Evolutionary conservation across 2,329 filamentous ascomycete species (phyloP), one percentile per base, ranked within the genome.

Genomic region (Xylariaceae sp.): DNA sequence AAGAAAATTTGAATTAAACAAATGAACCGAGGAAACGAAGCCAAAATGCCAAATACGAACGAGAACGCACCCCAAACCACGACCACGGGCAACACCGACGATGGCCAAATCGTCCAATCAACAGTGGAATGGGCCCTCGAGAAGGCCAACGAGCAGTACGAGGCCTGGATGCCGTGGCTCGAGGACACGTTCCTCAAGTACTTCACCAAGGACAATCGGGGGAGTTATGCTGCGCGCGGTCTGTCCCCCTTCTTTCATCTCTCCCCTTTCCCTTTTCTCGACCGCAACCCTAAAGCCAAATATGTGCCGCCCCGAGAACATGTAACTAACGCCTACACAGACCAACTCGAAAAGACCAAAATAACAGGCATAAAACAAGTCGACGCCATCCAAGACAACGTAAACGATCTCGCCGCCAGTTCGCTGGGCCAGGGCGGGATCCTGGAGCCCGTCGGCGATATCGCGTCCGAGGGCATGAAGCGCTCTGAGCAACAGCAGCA

Each of bases 121-220:
- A 59, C 49, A 6, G 30, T 63, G 41, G 83, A 87, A 67, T 86
- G 81, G 80, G 73, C 80, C 61, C 83, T 80, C 71, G 73, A 85
- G 58, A 84, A 81, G 54, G 90, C 90, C 78, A 86, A 88, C 75
- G 75, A 82, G 57, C 85, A 90, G 72, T 90, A 90, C 74, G 87
- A 90, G 70, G 80, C 75, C 67, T 91, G 88, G 88, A 81, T 89
- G 71, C 88, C 88, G 0, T 90, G 88, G 88, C 76, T 90, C 58
- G 88, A 91, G 73, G 88, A 91, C 72, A 73, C 84, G 60, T 89
- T 89, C 71, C 80, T 91, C 34, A 78, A 80, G 55, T 90, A 83
- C 79, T 90, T 90, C 73, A 88, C 86, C 67, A 87, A 86, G 63
- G 87, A 90, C 70, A 91, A 91, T 79, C 90, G 91, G 74, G 82